A percentile compares a stretch with the other conserved stretches of the same genome.
Conservation (phyloP, 23 red algal genomes). For the Gracilaria caudata region DNA sequence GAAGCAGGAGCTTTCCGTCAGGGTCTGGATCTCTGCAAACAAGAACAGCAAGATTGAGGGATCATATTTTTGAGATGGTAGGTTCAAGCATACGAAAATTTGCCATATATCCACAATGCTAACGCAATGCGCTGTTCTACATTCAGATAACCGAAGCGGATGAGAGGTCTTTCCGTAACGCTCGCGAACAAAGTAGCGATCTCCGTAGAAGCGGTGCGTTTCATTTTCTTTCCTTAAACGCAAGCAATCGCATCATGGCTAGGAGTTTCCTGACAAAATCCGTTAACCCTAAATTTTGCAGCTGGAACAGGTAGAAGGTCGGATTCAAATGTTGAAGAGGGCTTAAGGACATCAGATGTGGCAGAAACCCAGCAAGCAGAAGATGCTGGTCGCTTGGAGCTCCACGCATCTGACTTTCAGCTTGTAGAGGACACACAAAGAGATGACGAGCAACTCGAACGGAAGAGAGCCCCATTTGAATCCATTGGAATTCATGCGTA, state of each 20-base stretch:
- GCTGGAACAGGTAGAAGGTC: neutral
- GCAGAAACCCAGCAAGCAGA: neutral
- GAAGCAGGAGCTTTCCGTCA: slow-evolving; percentile 23
- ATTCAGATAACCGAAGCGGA: slow-evolving; percentile 39
- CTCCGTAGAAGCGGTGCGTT: slow-evolving; percentile 8
- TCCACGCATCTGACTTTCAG: slow-evolving; percentile 49
- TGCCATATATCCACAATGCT: neutral
- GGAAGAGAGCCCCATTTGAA: neutral
- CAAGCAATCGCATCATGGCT: neutral
- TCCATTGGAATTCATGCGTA: slow-evolving; percentile 41
- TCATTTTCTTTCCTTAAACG: neutral
- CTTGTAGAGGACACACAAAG: slow-evolving; percentile 55
- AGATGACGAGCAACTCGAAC: neutral
- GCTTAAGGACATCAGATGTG: neutral
- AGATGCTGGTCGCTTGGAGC: slow-evolving; percentile 10
- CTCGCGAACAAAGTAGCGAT: neutral
- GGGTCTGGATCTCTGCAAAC: neutral
- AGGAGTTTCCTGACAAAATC: neutral
- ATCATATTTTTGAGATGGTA: slow-evolving; percentile 47
- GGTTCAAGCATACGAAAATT: neutral
- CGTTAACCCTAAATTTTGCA: neutral
- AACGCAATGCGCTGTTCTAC: neutral
- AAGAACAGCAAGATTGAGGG: slow-evolving; percentile 35
- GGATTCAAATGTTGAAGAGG: neutral
- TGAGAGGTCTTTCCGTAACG: slow-evolving; percentile 5